These are phyloP conservation scores for Cyclotella cryptica DNA, from an alignment of 108 stramenopile genomes.

Conservation along the genomic window DNA sequence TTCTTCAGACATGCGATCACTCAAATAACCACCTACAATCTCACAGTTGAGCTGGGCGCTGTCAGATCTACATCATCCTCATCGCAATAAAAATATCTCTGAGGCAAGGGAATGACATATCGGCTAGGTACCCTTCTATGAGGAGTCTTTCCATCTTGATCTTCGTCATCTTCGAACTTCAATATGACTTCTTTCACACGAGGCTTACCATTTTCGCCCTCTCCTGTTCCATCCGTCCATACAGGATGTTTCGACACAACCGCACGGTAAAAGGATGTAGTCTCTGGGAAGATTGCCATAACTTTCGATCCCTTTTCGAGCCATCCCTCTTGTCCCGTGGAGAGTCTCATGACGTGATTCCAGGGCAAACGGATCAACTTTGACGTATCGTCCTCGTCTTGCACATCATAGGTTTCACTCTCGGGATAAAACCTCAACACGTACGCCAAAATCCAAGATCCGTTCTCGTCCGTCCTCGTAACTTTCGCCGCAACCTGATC, in stretches of 20 bases:
- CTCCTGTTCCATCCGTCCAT: slow-evolving; percentile 64
- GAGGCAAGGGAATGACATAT: slow-evolving; percentile 92
- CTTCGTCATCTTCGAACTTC: slow-evolving; percentile 97
- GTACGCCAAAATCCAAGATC: slow-evolving; percentile 93
- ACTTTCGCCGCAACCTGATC: slow-evolving; percentile 97
- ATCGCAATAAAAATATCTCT: slow-evolving; percentile 88
- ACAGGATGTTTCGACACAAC: slow-evolving; percentile 87
- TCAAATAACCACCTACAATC: slow-evolving; percentile 2
- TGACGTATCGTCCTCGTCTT: slow-evolving; percentile 94
- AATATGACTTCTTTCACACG: slow-evolving; percentile 92
- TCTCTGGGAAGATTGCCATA: slow-evolving; percentile 99
- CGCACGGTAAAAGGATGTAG: slow-evolving; percentile 95
- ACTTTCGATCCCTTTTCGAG: slow-evolving; percentile 88
- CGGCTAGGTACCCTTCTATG: slow-evolving; percentile 91
- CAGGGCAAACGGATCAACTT: slow-evolving; percentile 94
- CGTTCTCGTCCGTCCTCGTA: slow-evolving; percentile 94
- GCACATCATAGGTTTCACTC: slow-evolving; percentile 94
- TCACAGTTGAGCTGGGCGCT: slow-evolving; percentile 36
- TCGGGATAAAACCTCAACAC: slow-evolving; percentile 89
- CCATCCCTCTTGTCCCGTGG: slow-evolving; percentile 83
- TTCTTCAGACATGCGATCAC: no score
- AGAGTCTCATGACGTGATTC: slow-evolving; percentile 91
- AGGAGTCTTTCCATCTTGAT: slow-evolving; percentile 91
- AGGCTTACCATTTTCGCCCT: slow-evolving; percentile 60
- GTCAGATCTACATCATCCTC: slow-evolving; percentile 86